Base-by-base conservation (phyloP, 176 grass and related monocot genomes). In the Eleusine coracana region DNA sequence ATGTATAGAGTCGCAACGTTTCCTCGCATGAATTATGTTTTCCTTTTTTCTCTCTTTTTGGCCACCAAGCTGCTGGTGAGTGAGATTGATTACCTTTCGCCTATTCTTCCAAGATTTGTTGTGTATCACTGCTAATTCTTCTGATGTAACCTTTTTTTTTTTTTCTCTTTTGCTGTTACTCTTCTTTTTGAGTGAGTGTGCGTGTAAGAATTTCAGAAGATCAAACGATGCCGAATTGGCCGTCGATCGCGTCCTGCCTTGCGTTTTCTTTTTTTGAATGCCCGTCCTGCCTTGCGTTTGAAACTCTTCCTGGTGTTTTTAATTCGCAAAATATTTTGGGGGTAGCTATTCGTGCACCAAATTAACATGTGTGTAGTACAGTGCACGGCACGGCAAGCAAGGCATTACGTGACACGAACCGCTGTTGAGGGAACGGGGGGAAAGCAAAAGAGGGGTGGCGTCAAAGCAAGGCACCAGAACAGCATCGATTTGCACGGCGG, bases 1-100 rank as follows among this genome's bases (percentile, higher is more conserved):
- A 27, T 90, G 88, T 86, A 90, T 55, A 90, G 73, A 83, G 66
- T 56, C 45, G 31, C 6, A 46, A 78, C 48, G 48, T 54, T 21
- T 79, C 78, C 77, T 76, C 80, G 23, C 48, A 78, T 74, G 18
- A 51, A 51, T 67, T 77, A 40, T 81, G 23, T 68, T 55, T 52
- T 39, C 17, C 70, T 17, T 11, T 21, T 50, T 73, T 44, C 51
- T 20, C 31, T 34, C 31, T 60, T 63, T 72, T 78, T 78, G 23
- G 2, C 10, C 79, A 83, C 79, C 79, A 60, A 76, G 72, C 15
- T 51, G 44, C 49, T 38, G 85, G 70, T 50, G 75, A 70, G 39
- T 80, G 49, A 69, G 66, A 52, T 48, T 60, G 74, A 83, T 76
- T 73, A 6, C 14, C 59, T 51, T 74, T 82, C 61, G 49, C 78